Conservation (phyloP, 2,329 filamentous ascomycete genomes). For the Beauveria australis region DNA sequence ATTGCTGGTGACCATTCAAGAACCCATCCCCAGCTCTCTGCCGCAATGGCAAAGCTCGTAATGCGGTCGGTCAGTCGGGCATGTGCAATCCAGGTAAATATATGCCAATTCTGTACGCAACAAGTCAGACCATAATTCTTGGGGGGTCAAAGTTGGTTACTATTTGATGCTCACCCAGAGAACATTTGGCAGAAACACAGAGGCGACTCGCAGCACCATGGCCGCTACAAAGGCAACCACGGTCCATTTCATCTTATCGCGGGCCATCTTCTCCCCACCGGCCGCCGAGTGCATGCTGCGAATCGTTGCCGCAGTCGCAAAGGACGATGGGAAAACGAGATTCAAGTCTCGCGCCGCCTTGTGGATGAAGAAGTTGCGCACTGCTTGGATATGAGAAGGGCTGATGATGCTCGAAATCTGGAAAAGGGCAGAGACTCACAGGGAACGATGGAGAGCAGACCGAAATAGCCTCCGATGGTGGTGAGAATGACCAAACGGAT, state of each 20-base stretch:
- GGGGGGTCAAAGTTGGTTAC: too few relatives aligned
- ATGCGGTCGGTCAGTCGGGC: neutral
- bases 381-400: neutral
- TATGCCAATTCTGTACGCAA: conserved; percentile 1
- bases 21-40: conserved; percentile 11
- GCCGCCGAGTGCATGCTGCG: conserved; percentile 10
- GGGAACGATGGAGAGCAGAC: conserved; percentile 5
- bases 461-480: conserved; percentile 8
- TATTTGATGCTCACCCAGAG: neutral
- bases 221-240: conserved; percentile 8
- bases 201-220: conserved; percentile 7
- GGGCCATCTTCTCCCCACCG: conserved; percentile 1
- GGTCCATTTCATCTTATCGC: conserved; percentile 8
- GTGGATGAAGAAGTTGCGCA: conserved; percentile 8
- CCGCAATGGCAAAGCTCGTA: neutral
- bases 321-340: conserved; percentile 9
- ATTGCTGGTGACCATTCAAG: conserved; percentile 10
- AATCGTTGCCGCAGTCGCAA: conserved; percentile 8
- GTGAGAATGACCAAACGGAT: conserved; percentile 2
- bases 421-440: neutral
- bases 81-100: conserved; percentile 6
- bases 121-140: neutral
- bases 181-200: conserved; percentile 1
- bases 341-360: conserved; percentile 4
- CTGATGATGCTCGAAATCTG: too few relatives aligned